Base-by-base conservation (phyloP, 1,284 basidiomycete species). In the Cystobasidiaceae sp. region DNA sequence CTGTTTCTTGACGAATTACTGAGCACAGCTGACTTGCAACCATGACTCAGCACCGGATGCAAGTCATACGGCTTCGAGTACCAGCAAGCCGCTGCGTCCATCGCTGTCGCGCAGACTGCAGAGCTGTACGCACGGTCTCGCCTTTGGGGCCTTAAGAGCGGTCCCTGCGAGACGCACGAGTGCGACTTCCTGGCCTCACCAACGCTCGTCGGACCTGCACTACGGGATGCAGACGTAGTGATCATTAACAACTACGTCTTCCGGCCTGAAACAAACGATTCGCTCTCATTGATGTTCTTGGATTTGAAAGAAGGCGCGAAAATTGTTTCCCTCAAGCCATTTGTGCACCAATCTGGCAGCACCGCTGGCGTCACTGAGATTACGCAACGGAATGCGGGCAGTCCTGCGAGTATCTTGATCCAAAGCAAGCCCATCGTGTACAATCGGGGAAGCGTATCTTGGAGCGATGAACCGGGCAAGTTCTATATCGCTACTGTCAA, bases 241-340 rank as follows among this genome's bases (percentile, higher is more conserved):
- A 73, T 83, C 43, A 81, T 82, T 66, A 83, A 83, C 74, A 83
- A 83, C 70, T 80, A 80, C 67, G 81, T 80, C 3, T 81, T 81
- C 74, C 78, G 81, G 1, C 78, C 82, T 0, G 69, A 74, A 2
- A 78, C 82, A 13, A 83, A 83, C 72, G 78, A 80, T 33, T 76
- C 78, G 25, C 76, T 84, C 15, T 79, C 79, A 3, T 73, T 81
- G 30, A 74, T 81, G 46, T 84, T 84, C 72, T 75, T 84, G 28
- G 82, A 83, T 54, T 73, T 84, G 33, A 80, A 79, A 68, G 80
- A 82, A 28, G 78, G 79, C 8, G 78, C 81, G 0, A 76, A 75
- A 52, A 79, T 84, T 41, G 78, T 84, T 62, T 79, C 78, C 19
- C 73, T 84, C 23, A 81, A 82, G 63, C 81, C 81, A 3, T 83